Evolutionary conservation across 1,139 yeast species (phyloP), one percentile per base, ranked within the genome.

Genomic region (Pichia sp.): DNA sequence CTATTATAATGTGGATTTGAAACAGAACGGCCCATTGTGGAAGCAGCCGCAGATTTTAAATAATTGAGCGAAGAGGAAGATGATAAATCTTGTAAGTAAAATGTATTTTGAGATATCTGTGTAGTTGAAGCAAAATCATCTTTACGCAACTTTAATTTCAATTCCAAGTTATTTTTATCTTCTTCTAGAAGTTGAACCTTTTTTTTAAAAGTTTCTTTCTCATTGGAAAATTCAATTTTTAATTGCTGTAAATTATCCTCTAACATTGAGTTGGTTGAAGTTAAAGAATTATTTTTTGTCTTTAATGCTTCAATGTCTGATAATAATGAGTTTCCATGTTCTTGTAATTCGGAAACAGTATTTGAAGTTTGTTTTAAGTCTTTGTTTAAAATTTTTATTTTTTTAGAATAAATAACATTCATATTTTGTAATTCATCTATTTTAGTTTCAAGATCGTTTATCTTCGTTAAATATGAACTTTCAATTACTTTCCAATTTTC

Each of bases 401-500:
- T 62, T 43, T 58, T 61, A 7, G 60, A 51, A 32, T 54, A 52
- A 9, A 43, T 52, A 9, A 58, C 35, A 47, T 62, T 65, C 29
- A 56, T 53, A 32, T 58, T 61, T 40, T 55, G 58, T 38, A 63
- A 38, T 4, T 56, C 52, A 16, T 56, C 59, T 23, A 63, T 46
- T 35, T 65, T 64, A 26, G 49, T 54, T 35, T 65, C 64, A 11
- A 64, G 48, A n/a, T 57, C 53, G 6, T 58, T 49, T 26, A 64
- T 57, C 25, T 61, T 59, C 31, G 54, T 59, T 38, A 60, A 42
- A 28, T 58, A 63, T 32, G 60, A 50, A 37, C 61, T 56, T 45
- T 64, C 65, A 27, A 62, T 56, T 24, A 60, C 45, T 39, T 60
- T 57, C 62, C 66, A 56, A 47, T 61, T 58, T 40, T 59, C 65